These are phyloP conservation scores for Cladophialophora bantiana DNA, from an alignment of 2,329 filamentous ascomycete genomes.

Conservation along the genomic window DNA sequence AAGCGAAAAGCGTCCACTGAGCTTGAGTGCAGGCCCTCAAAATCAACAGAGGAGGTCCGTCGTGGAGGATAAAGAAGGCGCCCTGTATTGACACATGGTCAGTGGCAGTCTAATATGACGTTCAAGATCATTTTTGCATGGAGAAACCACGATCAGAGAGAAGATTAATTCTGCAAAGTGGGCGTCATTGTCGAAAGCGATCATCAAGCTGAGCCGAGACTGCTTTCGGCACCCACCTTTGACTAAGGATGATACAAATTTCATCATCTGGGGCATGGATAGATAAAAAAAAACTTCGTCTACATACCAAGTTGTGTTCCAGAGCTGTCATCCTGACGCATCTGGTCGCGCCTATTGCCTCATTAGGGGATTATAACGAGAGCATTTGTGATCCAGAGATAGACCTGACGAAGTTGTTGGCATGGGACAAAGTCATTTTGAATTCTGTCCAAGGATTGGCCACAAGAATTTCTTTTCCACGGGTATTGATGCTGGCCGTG, in stretches of 20 bases:
- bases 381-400: background rate
- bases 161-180: constrained; percentile 55
- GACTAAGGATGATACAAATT: constrained; percentile 98
- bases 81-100: background rate
- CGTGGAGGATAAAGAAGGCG: background rate
- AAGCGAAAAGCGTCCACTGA: constrained; percentile 16
- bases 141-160: constrained; percentile 49
- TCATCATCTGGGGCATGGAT: constrained; percentile 68
- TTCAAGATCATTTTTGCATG: background rate
- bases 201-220: constrained; percentile 38
- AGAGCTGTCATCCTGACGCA: background rate
- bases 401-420: background rate
- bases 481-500: constrained; percentile 1
- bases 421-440: background rate
- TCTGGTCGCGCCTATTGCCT: background rate
- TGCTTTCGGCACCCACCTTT: constrained; percentile 57
- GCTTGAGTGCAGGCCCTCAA: background rate
- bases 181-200: constrained; percentile 46
- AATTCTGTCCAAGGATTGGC: constrained; percentile 30
- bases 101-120: background rate
- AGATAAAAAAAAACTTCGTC: constrained; percentile 19
- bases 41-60: background rate
- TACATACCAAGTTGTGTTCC: constrained; percentile 18
- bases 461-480: constrained; percentile 35
- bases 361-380: background rate